Percentiles rank a stretch among this genome's conserved stretches.
Evolutionary conservation across 2,329 filamentous ascomycete genomes (phyloP).

Genomic region (Chalara sp.): DNA sequence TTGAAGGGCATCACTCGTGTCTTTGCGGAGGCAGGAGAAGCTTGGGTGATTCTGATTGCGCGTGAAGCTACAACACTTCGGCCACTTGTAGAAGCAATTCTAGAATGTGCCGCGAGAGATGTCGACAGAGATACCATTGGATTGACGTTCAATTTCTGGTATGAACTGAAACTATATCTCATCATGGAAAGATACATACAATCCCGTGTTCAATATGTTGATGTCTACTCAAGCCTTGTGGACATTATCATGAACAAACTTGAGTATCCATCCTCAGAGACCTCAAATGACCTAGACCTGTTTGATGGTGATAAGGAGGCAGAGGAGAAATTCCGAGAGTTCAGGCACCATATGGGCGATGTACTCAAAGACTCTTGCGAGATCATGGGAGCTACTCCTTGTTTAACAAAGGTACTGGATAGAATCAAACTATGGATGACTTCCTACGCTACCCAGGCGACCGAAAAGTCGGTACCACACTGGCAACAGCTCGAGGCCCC

Average conservation of each 20-base stretch:
- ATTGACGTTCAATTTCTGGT: constrained; percentile 96
- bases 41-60: constrained; percentile 89
- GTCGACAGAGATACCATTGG: constrained; percentile 86
- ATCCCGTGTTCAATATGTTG: constrained; percentile 67
- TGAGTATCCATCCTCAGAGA: constrained; percentile 71
- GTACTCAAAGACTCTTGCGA: constrained; percentile 96
- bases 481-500: constrained; percentile 97
- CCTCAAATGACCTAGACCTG: constrained; percentile 67
- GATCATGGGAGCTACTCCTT: constrained; percentile 89
- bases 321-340: constrained; percentile 95
- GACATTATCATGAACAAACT: constrained; percentile 90
- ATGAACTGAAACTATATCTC: constrained; percentile 94
- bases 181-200: constrained; percentile 85
- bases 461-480: constrained; percentile 70
- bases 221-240: constrained; percentile 82
- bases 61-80: constrained; percentile 77
- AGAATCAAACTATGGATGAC: constrained; percentile 85
- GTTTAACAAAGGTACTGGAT: constrained; percentile 79
- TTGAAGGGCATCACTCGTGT: constrained; percentile 86
- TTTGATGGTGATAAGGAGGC: constrained; percentile 95
- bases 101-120: constrained; percentile 88
- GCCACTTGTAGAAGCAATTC: constrained; percentile 76
- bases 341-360: constrained; percentile 95
- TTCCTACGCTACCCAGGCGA: constrained; percentile 71
- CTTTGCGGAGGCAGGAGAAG: constrained; percentile 87